These are phyloP conservation scores for Yarrowia deformans DNA, from an alignment of 805 yeast species.

Conservation along the genomic window DNA sequence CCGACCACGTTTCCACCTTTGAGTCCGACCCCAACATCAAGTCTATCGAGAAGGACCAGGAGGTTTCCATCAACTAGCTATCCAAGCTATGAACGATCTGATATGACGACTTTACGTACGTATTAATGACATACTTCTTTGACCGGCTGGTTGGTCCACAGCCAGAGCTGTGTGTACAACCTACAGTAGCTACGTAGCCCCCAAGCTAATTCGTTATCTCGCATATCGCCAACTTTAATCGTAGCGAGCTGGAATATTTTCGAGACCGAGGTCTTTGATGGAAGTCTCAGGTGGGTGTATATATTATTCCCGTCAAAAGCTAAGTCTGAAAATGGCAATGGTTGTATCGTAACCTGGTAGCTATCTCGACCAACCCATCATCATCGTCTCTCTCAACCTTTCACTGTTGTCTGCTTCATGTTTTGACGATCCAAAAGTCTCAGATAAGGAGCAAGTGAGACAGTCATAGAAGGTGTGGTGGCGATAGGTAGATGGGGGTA, in stretches of 20 bases:
- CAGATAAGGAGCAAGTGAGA: background rate
- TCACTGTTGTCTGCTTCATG: background rate
- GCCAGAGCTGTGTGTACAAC: background rate
- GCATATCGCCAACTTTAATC: slow-evolving; percentile 4
- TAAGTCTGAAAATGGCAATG: too few species aligned
- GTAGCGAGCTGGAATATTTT: background rate
- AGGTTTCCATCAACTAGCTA: slow-evolving; percentile 39
- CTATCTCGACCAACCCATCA: too few species aligned
- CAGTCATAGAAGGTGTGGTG: background rate
- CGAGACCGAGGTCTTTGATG: too few species aligned
- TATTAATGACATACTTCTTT: slow-evolving; percentile 16
- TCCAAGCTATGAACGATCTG: slow-evolving; percentile 12
- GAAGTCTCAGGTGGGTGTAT: too few species aligned
- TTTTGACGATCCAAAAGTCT: background rate
- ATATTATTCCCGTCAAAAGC: too few species aligned
- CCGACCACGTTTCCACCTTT: slow-evolving; percentile 39
- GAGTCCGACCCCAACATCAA: slow-evolving; percentile 39
- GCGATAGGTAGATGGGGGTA: too few species aligned
- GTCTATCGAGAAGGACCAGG: slow-evolving; percentile 34
- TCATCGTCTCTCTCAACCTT: too few species aligned
- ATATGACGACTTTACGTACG: slow-evolving; percentile 19
- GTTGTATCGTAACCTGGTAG: too few species aligned
- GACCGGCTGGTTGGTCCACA: too few species aligned
- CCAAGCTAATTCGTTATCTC: slow-evolving; percentile 6
- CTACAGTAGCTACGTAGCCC: too few species aligned